A percentile compares a stretch with the other conserved stretches of the same genome.
These are phyloP conservation scores for Salvia miltiorrhiza DNA, from an alignment of 257 asterid genomes.

Conservation along the genomic window DNA sequence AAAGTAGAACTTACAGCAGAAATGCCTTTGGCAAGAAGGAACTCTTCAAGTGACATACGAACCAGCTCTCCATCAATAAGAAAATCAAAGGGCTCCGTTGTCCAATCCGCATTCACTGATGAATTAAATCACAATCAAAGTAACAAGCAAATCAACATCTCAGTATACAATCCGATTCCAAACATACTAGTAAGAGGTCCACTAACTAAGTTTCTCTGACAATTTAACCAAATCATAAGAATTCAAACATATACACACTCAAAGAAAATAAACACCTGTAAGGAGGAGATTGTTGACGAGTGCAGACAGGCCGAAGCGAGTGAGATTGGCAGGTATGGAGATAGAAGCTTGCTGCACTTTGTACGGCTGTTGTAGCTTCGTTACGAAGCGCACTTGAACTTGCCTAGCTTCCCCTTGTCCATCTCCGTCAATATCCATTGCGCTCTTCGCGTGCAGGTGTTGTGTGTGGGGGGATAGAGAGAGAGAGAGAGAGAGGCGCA, in stretches of 20 bases:
- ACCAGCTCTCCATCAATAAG: conserved; percentile 86
- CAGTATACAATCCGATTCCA: not conserved
- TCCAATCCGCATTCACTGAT: conserved; percentile 64
- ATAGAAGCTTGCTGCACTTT: conserved; percentile 51
- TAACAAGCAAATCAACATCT: not conserved
- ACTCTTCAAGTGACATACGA: conserved; percentile 85
- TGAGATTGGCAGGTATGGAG: conserved; percentile 71
- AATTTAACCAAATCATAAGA: not conserved
- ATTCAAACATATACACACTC: not conserved
- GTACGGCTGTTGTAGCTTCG: conserved; percentile 59
- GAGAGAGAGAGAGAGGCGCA: not conserved
- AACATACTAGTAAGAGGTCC: not conserved
- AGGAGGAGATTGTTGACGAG: conserved; percentile 64
- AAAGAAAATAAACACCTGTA: conserved; percentile 35
- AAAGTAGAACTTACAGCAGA: conserved; percentile 58
- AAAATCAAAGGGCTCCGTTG: conserved; percentile 81
- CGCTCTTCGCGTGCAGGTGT: not conserved
- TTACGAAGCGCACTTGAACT: conserved; percentile 71
- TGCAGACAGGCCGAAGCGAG: conserved; percentile 68
- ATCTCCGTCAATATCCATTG: conserved; percentile 51
- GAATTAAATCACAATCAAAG: not conserved
- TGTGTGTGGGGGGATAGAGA: not conserved
- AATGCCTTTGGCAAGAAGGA: conserved; percentile 87
- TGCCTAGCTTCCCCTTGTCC: conserved; percentile 50
- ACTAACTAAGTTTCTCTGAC: not conserved